phyloP scores from a whole-genome alignment of 768 basidiomycete species.

The Phlebiopsis flavidoalba region DNA sequence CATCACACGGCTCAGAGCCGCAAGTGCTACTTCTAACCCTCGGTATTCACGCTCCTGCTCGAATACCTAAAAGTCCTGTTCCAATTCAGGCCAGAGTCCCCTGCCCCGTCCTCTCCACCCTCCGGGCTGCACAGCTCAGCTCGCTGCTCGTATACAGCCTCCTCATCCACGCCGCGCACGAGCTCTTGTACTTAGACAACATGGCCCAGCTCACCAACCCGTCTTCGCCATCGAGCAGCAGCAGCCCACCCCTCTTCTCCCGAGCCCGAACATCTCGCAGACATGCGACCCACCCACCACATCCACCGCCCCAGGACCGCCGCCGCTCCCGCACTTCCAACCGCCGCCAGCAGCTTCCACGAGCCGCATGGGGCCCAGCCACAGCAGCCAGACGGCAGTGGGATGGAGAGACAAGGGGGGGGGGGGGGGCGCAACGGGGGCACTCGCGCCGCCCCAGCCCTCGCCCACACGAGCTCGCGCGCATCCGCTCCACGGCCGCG shows the following conservation, averaged over 20 bases:
- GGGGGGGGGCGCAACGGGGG: too few species aligned
- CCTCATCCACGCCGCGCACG: neutral
- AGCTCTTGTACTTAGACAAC: neutral
- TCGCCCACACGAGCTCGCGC: conserved; percentile 21
- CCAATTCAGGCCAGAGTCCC: conserved; percentile 17
- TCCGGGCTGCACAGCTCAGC: conserved; percentile 13
- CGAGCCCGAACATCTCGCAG: conserved; percentile 5
- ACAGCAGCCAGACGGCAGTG: too few species aligned
- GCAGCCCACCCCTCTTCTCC: conserved; percentile 8
- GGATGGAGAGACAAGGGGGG: too few species aligned
- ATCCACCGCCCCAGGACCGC: neutral
- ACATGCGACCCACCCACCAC: conserved; percentile 7
- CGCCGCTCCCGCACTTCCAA: conserved; percentile 4
- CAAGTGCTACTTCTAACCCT: conserved; percentile 16
- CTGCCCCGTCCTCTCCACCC: conserved; percentile 16
- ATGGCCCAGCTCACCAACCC: conserved; percentile 11
- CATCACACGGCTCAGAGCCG: conserved; percentile 20
- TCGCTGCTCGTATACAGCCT: conserved; percentile 2
- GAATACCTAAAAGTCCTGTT: conserved; percentile 18
- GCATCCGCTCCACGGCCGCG: conserved; percentile 45
- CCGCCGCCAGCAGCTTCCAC: conserved; percentile 12
- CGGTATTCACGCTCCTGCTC: conserved; percentile 17
- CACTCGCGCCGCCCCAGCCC: conserved; percentile 48
- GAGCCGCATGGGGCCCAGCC: too few species aligned
- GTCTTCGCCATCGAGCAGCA: conserved; percentile 4